phyloP scores from a whole-genome alignment of 2,329 filamentous ascomycete genomes.

The Pseudogymnoascus sp. region DNA sequence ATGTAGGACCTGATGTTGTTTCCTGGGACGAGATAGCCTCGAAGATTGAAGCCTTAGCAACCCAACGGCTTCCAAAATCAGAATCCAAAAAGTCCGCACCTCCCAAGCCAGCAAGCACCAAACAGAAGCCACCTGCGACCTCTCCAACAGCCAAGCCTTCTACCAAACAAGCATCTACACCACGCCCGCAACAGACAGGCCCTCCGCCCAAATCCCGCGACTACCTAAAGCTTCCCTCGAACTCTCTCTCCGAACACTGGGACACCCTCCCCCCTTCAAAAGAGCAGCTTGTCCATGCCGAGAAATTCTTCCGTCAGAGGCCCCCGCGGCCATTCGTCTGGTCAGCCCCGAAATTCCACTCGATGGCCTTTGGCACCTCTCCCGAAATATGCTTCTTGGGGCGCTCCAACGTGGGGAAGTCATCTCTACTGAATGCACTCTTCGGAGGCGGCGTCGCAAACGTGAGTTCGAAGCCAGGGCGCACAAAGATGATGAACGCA shows the following conservation, averaged over 20 bases:
- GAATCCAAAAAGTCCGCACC: not conserved
- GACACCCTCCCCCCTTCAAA: slow-evolving; percentile 40
- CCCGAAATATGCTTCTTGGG: slow-evolving; percentile 50
- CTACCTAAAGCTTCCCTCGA: slow-evolving; percentile 12
- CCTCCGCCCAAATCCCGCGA: slow-evolving; percentile 8
- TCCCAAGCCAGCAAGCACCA: not conserved
- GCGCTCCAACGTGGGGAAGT: slow-evolving; percentile 65
- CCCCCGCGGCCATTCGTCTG: slow-evolving; percentile 48
- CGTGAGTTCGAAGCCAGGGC: slow-evolving; percentile 52
- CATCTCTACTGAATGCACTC: slow-evolving; percentile 57
- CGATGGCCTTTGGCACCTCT: slow-evolving; percentile 42
- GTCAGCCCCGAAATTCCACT: slow-evolving; percentile 53
- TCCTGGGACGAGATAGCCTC: slow-evolving; percentile 7
- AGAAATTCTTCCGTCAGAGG: slow-evolving; percentile 39
- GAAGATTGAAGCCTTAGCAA: slow-evolving; percentile 8
- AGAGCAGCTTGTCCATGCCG: slow-evolving; percentile 38
- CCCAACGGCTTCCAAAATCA: not conserved
- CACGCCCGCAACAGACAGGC: not conserved
- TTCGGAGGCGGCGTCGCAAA: slow-evolving; percentile 44
- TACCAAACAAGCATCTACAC: not conserved
- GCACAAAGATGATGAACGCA: slow-evolving; percentile 59
- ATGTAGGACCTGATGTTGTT: not conserved
- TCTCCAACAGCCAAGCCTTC: not conserved
- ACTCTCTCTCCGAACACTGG: slow-evolving; percentile 39
- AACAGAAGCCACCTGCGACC: not conserved